A percentile compares a stretch with the other conserved stretches of the same genome.
Conservation (phyloP, 805 yeast genomes). For the Starmerella roubikii region DNA sequence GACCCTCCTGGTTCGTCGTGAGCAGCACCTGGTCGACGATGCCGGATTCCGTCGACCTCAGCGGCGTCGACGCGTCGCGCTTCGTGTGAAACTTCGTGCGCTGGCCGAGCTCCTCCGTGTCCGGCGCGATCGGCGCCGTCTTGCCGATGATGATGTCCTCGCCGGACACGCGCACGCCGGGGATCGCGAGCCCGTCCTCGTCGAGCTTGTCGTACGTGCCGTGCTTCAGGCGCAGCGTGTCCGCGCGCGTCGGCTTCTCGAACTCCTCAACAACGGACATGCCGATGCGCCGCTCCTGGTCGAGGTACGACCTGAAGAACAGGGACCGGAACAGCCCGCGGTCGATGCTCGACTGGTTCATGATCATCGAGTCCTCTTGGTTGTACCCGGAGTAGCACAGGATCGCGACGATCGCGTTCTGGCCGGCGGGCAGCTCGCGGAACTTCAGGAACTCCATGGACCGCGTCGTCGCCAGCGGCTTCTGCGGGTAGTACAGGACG, state of each 20-base stretch:
- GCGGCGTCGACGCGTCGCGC: conserved; percentile 96
- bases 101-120: conserved; percentile 96
- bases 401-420: conserved; percentile 96
- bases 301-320: conserved; percentile 96
- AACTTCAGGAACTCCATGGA: conserved; percentile 95
- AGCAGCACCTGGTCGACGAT: conserved; percentile 94
- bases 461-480: conserved; percentile 94
- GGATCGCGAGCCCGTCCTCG: conserved; percentile 95
- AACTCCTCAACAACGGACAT: conserved; percentile 97
- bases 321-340: conserved; percentile 91
- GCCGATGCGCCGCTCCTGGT: conserved; percentile 95
- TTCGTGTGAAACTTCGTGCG: conserved; percentile 96
- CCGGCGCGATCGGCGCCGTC: conserved; percentile 98
- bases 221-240: conserved; percentile 87
- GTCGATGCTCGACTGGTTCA: conserved; percentile 96
- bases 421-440: conserved; percentile 98
- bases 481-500: conserved; percentile 92
- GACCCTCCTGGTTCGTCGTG: conserved; percentile 96
- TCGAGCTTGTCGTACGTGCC: conserved; percentile 97
- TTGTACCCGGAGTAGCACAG: conserved; percentile 97
- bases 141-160: conserved; percentile 98
- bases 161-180: conserved; percentile 97
- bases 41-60: conserved; percentile 94
- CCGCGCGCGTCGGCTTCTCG: conserved; percentile 91
- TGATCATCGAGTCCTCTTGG: conserved; percentile 99